These are phyloP conservation scores for Diaporthe citrichinensis DNA, from an alignment of 2,329 filamentous ascomycete genomes.

Conservation along the genomic window DNA sequence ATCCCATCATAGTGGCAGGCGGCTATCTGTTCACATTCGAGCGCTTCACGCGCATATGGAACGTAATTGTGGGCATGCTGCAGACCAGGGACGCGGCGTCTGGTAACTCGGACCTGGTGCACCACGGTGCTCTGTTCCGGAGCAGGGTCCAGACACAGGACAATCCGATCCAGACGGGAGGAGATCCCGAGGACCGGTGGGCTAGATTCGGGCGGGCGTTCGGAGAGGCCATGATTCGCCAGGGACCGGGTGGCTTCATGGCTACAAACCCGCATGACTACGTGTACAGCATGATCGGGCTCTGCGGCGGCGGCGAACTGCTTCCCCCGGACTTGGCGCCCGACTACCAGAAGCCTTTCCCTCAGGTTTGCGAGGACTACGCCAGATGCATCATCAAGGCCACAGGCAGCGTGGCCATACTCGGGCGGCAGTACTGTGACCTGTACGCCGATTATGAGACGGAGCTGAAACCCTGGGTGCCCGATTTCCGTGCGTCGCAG, in stretches of 20 bases:
- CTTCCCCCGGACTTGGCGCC: neutral
- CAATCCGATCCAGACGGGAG: neutral
- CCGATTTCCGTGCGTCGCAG: neutral
- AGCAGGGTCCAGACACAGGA: neutral
- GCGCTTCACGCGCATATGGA: neutral
- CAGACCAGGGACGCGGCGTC: too few species aligned
- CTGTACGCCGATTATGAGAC: neutral
- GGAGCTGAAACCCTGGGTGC: neutral
- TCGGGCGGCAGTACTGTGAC: neutral
- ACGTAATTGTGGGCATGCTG: neutral
- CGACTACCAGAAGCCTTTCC: neutral
- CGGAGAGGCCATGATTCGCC: neutral
- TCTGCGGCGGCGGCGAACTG: neutral
- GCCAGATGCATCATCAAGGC: neutral
- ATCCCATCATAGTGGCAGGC: neutral
- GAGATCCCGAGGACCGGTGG: neutral
- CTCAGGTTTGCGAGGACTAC: neutral
- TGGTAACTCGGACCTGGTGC: fast-evolving
- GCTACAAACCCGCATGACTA: neutral
- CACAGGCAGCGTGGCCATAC: neutral
- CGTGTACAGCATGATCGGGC: neutral
- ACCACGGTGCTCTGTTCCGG: neutral
- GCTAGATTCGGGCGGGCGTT: neutral
- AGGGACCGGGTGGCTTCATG: neutral
- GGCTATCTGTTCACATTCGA: neutral